Evolutionary conservation across 2,329 filamentous ascomycete species (phyloP).

Genomic region (Malbranchea zuffiana): DNA sequence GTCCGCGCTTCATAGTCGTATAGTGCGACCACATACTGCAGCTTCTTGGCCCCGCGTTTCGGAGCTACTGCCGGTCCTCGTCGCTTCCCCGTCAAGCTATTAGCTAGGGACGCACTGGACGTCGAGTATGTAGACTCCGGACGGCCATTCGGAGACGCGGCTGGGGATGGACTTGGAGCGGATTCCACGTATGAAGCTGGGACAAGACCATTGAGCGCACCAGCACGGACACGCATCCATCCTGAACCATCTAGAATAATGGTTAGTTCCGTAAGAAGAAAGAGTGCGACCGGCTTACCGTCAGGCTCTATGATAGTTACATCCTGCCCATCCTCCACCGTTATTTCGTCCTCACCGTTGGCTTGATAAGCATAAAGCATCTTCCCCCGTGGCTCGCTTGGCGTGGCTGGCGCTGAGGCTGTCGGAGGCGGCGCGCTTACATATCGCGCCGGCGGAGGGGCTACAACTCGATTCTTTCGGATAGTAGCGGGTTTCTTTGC

Average conservation of each 20-base stretch:
- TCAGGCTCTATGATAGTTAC: conserved; percentile 74
- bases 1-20: conserved; percentile 85
- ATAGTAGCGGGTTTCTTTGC: conserved; percentile 26
- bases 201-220: conserved; percentile 67
- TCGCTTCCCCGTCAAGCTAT: conserved; percentile 54
- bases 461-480: conserved; percentile 63
- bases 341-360: conserved; percentile 68
- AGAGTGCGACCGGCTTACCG: conserved; percentile 46
- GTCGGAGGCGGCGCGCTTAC: conserved; percentile 52
- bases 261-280: neutral
- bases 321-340: conserved; percentile 66
- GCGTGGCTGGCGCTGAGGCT: conserved; percentile 14
- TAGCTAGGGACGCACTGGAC: conserved; percentile 57
- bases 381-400: conserved; percentile 57
- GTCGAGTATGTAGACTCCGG: conserved; percentile 69
- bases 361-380: conserved; percentile 86
- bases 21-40: conserved; percentile 83
- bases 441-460: conserved; percentile 76
- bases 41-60: conserved; percentile 79
- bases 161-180: conserved; percentile 35
- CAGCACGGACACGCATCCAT: conserved; percentile 75
- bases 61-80: conserved; percentile 88
- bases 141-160: conserved; percentile 33
- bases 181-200: conserved; percentile 77
- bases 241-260: conserved; percentile 63